Conservation (phyloP, 2,329 filamentous ascomycete genomes). For the Trichoderma asperellum region DNA sequence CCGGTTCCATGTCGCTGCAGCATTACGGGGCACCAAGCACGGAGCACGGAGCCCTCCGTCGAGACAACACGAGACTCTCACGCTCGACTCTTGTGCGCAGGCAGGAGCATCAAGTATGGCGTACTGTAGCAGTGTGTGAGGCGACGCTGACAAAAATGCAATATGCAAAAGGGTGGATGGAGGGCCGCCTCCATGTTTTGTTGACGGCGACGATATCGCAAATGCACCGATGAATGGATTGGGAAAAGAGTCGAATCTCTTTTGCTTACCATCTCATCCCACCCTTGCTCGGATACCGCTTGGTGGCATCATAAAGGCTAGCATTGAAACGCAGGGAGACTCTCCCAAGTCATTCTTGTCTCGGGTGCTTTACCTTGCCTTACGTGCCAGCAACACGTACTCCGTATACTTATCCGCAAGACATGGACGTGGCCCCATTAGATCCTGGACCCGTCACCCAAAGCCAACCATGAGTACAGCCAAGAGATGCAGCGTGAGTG, state of each 20-base stretch:
- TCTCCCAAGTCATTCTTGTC: not conserved
- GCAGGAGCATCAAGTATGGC: not conserved
- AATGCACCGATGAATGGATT: not conserved
- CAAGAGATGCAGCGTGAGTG: constrained; percentile 6
- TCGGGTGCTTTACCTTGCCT: constrained; percentile 1
- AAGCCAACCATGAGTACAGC: constrained; percentile 6
- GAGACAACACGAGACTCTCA: not conserved
- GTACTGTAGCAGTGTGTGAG: not conserved
- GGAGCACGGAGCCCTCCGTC: constrained; percentile 20
- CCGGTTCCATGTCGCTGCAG: constrained; percentile 11
- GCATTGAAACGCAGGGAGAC: not conserved
- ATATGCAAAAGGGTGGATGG: not conserved
- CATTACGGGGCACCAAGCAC: constrained; percentile 17
- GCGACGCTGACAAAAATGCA: constrained; percentile 3
- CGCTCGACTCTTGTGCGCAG: not conserved
- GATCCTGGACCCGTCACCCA: not conserved
- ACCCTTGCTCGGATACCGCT: not conserved
- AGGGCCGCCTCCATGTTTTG: not conserved
- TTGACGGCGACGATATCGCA: not conserved
- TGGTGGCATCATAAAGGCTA: not conserved
- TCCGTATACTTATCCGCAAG: not conserved
- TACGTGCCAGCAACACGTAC: not conserved
- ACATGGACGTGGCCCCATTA: not conserved
- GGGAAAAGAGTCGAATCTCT: not conserved
- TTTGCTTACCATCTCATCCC: not conserved